Base-by-base conservation (phyloP, 2,329 filamentous ascomycete species). In the Aspergillus texensis region DNA sequence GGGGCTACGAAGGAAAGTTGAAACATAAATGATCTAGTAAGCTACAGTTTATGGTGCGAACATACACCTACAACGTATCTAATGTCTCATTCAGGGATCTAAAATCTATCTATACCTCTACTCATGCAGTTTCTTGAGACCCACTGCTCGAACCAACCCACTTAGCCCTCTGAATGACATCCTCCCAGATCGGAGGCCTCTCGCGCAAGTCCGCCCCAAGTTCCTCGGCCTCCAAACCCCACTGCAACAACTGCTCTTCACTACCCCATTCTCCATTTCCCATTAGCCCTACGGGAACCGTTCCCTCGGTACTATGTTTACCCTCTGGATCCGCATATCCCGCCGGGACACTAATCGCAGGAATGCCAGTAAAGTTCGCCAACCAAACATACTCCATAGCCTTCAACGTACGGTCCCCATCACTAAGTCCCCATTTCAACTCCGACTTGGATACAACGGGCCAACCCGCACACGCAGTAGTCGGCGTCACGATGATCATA, bases 301-400 rank as follows among this genome's bases (percentile, higher is more conserved):
- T 81, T 0, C 79, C 82, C 24, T 68, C 60, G 6, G 57, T 36
- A 8, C 60, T 16, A 1, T 41, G 36, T 1, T 71, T 65, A 0
- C 14, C 83, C 74, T 55, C 77, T 4, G 57, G 32, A 14, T 61
- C 53, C 1, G 82, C 85, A 76, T 91, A 94, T 1, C 91, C 92
- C 6, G 91, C 86, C 0, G 92, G 91, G 16, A 86, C 86, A 43
- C 83, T 86, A 5, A 93, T 82, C 1, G 90, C 87, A 0, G 92
- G 92, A 34, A 88, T 86, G 0, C 92, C 92, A 0, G 84, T 86
- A 67, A 91, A 87, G 77, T 96, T 96, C 6, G 92, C 89, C 36
- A 94, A 77, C 85, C 90, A 94, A 6, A 90, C 87, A 76, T 91
- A 95, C 75, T 88, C 86, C 91, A 95, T 94, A 71, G 85, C 89